phyloP scores from a whole-genome alignment of 805 yeast genomes.

The Wickerhamiella azyma region DNA sequence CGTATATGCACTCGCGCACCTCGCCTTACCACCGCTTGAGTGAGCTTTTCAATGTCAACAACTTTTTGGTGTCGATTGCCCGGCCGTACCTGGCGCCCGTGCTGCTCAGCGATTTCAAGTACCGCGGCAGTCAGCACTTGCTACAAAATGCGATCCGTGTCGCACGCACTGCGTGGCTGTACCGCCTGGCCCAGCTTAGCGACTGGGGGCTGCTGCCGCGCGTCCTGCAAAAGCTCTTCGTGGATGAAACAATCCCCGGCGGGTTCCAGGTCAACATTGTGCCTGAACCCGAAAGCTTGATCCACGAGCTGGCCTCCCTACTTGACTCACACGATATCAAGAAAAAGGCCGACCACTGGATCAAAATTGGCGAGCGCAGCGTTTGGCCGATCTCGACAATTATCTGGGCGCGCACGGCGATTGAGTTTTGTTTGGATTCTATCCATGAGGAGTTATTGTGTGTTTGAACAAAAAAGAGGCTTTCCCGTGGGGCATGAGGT shows the following conservation, averaged over 20 bases:
- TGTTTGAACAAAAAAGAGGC: background rate
- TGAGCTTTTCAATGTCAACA: conserved; percentile 88
- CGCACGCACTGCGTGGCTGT: conserved; percentile 65
- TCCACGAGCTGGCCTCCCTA: conserved; percentile 58
- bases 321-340: conserved; percentile 58
- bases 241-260: conserved; percentile 78
- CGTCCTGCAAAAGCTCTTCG: conserved; percentile 56
- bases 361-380: conserved; percentile 76
- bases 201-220: conserved; percentile 62
- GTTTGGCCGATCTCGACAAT: conserved; percentile 86
- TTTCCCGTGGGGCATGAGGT: too few species aligned
- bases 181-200: conserved; percentile 68
- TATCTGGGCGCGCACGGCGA: conserved; percentile 74
- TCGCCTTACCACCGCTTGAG: conserved; percentile 80
- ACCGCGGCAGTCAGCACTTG: conserved; percentile 33
- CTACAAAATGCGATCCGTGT: conserved; percentile 37
- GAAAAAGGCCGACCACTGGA: conserved; percentile 79
- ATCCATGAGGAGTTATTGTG: conserved; percentile 32
- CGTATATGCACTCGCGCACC: conserved; percentile 30
- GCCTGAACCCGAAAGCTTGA: conserved; percentile 63
- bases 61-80: conserved; percentile 80
- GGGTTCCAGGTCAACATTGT: conserved; percentile 81
- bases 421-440: conserved; percentile 79
- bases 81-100: conserved; percentile 89
- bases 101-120: conserved; percentile 68